A percentile compares a stretch with the other conserved stretches of the same genome.
Evolutionary conservation across 441 rosid species (phyloP).

Genomic region (Cnidoscolus chayamansa): DNA sequence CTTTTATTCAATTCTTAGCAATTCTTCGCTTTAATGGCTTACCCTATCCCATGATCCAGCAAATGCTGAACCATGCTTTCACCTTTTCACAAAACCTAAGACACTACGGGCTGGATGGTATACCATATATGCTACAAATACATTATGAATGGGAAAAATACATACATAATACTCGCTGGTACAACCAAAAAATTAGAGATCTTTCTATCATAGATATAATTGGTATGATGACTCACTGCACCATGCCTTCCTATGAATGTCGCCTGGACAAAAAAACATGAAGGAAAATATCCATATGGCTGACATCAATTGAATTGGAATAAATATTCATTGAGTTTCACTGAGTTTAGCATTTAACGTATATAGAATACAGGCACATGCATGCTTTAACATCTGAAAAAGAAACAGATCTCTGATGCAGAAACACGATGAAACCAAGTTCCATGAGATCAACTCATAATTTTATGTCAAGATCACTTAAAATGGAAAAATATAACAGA

Average conservation of each 20-base stretch:
- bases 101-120: neutral
- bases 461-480: neutral
- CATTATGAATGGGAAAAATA: neutral
- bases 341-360: neutral
- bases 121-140: neutral
- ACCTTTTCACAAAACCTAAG: neutral
- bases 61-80: neutral
- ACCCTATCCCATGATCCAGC: neutral
- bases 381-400: neutral
- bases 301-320: neutral
- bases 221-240: neutral
- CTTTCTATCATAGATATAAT: neutral
- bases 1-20: neutral
- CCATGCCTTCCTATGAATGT: neutral
- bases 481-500: neutral
- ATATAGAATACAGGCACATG: neutral
- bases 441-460: neutral
- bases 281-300: neutral
- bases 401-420: neutral
- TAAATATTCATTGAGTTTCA: neutral
- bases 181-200: neutral
- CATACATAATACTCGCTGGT: neutral
- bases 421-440: neutral
- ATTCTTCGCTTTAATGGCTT: neutral
- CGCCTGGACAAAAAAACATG: neutral